A percentile compares a stretch with the other conserved stretches of the same genome.
phyloP scores from a whole-genome alignment of 1,139 yeast genomes.

The Taiozyma sp. region DNA sequence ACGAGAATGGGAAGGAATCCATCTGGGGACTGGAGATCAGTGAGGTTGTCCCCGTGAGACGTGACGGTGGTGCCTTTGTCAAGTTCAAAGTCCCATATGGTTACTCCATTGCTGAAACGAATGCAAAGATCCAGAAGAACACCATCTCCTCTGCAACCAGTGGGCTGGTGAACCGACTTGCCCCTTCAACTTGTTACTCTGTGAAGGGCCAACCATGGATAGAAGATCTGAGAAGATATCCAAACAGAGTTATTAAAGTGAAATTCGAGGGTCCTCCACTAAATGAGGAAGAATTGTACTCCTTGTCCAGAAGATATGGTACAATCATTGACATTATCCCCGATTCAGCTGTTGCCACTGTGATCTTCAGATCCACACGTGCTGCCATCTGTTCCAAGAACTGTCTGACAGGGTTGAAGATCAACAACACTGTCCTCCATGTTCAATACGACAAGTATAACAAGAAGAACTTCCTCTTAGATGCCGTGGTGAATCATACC shows the following conservation, averaged over 20 bases:
- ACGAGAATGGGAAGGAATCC: constrained; percentile 25
- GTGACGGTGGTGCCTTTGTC: constrained; percentile 95
- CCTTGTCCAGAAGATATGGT: constrained; percentile 85
- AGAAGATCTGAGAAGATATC: constrained; percentile 80
- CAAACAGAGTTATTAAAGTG: constrained; percentile 58
- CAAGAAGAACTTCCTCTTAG: constrained; percentile 47
- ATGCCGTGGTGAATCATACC: constrained; percentile 69
- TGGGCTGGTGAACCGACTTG: constrained; percentile 31
- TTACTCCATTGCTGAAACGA: constrained; percentile 44
- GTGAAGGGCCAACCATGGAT: constrained; percentile 97
- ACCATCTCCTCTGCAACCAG: constrained; percentile 31
- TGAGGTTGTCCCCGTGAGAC: constrained; percentile 58
- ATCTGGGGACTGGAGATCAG: constrained; percentile 37
- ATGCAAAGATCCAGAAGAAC: constrained; percentile 45
- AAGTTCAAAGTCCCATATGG: constrained; percentile 59
- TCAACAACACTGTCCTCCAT: constrained; percentile 63
- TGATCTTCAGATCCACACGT: constrained; percentile 48
- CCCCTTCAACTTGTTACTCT: constrained; percentile 50
- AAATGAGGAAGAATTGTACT: constrained; percentile 81
- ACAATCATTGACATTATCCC: constrained; percentile 71
- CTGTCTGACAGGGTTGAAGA: constrained; percentile 75
- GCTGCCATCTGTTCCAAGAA: constrained; percentile 87
- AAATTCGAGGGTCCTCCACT: constrained; percentile 70
- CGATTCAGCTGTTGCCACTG: constrained; percentile 40
- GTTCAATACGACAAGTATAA: constrained; percentile 62